phyloP scores from a whole-genome alignment of 352 stramenopile genomes.

The Vaucheria bursata region DNA sequence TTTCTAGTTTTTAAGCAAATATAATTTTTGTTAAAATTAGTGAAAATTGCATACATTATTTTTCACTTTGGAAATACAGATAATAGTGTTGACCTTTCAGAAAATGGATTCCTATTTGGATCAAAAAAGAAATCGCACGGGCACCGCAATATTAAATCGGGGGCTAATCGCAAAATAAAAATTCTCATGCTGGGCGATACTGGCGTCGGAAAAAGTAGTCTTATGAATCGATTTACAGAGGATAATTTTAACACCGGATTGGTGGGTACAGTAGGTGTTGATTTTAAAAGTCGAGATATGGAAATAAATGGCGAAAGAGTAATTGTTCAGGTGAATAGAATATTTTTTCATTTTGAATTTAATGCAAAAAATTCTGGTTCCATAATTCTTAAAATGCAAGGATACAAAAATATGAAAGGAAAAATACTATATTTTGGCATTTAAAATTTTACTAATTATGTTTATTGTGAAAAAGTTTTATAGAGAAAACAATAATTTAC shows the following conservation, averaged over 20 bases:
- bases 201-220: slow-evolving; percentile 78
- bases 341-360: too few relatives aligned
- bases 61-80: not conserved
- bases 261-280: slow-evolving; percentile 71
- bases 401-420: too few relatives aligned
- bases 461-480: too few relatives aligned
- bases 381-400: too few relatives aligned
- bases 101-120: not conserved
- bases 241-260: slow-evolving; percentile 74
- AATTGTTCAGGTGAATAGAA: slow-evolving; percentile 65
- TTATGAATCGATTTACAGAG: slow-evolving; percentile 81
- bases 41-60: not conserved
- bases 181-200: slow-evolving; percentile 77
- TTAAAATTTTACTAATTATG: too few relatives aligned
- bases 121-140: not conserved
- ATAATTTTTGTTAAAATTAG: not conserved
- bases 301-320: slow-evolving; percentile 65
- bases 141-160: not conserved
- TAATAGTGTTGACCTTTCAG: not conserved
- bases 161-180: slow-evolving; percentile 56
- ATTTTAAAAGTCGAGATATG: slow-evolving; percentile 80
- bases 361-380: too few relatives aligned
- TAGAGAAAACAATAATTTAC: too few relatives aligned
- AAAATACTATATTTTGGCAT: too few relatives aligned
- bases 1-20: not conserved